Percentiles rank a stretch among this genome's conserved stretches.
phyloP scores from a whole-genome alignment of 2,329 filamentous ascomycete species.

The Ophiocordyceps camponoti-rufipedis region DNA sequence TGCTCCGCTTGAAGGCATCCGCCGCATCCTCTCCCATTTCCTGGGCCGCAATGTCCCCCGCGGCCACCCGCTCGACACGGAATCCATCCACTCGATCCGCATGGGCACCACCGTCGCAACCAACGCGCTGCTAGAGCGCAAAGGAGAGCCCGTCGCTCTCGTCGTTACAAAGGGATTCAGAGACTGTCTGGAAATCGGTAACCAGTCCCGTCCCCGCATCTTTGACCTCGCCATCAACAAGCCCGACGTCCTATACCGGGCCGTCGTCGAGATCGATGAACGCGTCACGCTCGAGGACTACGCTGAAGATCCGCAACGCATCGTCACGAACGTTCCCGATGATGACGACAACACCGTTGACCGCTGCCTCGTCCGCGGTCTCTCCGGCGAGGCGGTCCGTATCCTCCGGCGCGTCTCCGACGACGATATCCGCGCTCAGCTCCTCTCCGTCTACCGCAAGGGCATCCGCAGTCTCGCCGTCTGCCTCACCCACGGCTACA shows the following conservation, averaged over 20 bases:
- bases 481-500: slow-evolving; percentile 56
- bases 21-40: slow-evolving; percentile 21
- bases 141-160: slow-evolving; percentile 53
- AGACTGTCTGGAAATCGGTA: slow-evolving; percentile 54
- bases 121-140: slow-evolving; percentile 57
- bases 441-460: slow-evolving; percentile 40
- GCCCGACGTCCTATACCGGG: slow-evolving; percentile 50
- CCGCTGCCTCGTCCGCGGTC: slow-evolving; percentile 36
- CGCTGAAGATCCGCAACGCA: slow-evolving; percentile 43
- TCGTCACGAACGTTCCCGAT: slow-evolving; percentile 20
- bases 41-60: slow-evolving; percentile 14
- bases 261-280: slow-evolving; percentile 57
- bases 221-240: slow-evolving; percentile 55
- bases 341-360: slow-evolving; percentile 14
- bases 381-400: slow-evolving; percentile 51
- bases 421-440: slow-evolving; percentile 30
- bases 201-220: slow-evolving; percentile 54
- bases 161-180: slow-evolving; percentile 56
- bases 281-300: slow-evolving; percentile 58
- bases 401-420: slow-evolving; percentile 43
- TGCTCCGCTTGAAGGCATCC: slow-evolving; percentile 56
- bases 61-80: slow-evolving; percentile 15
- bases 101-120: slow-evolving; percentile 73
- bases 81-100: slow-evolving; percentile 42
- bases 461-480: slow-evolving; percentile 37